Evolutionary conservation across 805 yeast genomes (phyloP), one percentile per base, ranked within the genome.

Genomic region (Candida mattraensis): DNA sequence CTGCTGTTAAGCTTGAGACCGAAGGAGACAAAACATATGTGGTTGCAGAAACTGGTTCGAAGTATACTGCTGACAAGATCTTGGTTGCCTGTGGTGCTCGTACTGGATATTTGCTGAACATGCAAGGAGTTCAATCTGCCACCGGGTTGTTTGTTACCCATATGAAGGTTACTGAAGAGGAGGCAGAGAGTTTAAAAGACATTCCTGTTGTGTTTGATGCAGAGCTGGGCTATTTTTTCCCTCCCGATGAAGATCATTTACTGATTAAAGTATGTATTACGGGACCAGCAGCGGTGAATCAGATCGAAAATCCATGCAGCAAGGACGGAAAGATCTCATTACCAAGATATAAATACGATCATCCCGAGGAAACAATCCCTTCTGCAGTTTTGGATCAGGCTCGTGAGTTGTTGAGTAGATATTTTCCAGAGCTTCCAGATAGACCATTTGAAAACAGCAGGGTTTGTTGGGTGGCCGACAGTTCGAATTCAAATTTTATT

Each of bases 161-260:
- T 41, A 59, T 70, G 7, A 47, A 56, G 22, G 41, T 70, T 12
- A 58, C 62, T 3, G 50, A 47, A 2, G 48, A 50, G 19, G 74
- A 70, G 42, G 68, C 52, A 34, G 51, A 51, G 22, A 50, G 44
- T 16, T 62, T 49, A 29, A 61, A 63, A 38, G 48, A 58, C 27
- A 60, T 67, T 12, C 75, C 77, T 8, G 58, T 72, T 13, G 57
- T 72, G 5, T 70, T 71, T 47, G 66, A 68, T 40, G 59, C 72
- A 2, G 70, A 65, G 24, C 44, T 56, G 45, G 76, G 77, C 1
- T 72, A 70, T 42, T 68, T 67, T 43, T 72, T 72, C 54, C 74
- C 76, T 5, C 78, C 78, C 11, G 76, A 71, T 44, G 49, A 53
- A 8, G 61, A 56, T 2, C 60, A 64, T 0, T 55, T 44, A 10